Evolutionary conservation across 2,329 filamentous ascomycete species (phyloP), one percentile per base, ranked within the genome.

Genomic region (Paramyrothecium roridum): DNA sequence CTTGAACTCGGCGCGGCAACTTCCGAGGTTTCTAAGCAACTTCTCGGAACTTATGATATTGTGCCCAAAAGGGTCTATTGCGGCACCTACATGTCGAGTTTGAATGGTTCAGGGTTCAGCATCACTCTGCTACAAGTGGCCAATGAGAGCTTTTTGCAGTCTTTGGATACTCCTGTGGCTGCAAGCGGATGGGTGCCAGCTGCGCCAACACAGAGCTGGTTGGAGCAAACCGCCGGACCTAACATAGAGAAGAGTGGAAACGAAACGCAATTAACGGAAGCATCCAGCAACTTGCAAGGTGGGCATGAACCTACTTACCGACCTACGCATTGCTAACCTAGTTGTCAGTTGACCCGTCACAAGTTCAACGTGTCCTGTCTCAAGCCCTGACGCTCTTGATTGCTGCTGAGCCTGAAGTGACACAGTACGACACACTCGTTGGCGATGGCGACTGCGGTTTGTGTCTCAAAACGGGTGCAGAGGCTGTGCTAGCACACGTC

Each of bases 61-160:
- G 82, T 87, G 76, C 84, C 30, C 85, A 87, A 50, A 12, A 55
- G 59, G 3, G 49, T 65, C 12, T 54, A 60, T 3, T 57, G 55
- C 26, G 63, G 54, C 13, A 88, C 86, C 0, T 90, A 86, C 72
- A 85, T 90, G 79, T 90, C 87, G 19, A 88, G 85, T 59, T 70
- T 91, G 58, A 89, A 91, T 60, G 87, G 86, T 1, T 76, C 88
- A 8, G 88, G 88, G 4, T 90, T 91, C 73, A 88, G 85, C 58
- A 81, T 89, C 54, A 87, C 85, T 3, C 66, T 57, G 10, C 23
- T 59, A 8, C 55, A 56, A 10, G 22, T 50, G 11, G 33, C 33
- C 8, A 11, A 55, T 19, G n/a, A n/a, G n/a, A n/a, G 30, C 45
- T 51, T 45, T 19, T 33, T 48, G 21, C 13, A 37, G 23, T 47